These are phyloP conservation scores for Trichosporon faecale DNA, from an alignment of 1,284 basidiomycete genomes.

Conservation along the genomic window DNA sequence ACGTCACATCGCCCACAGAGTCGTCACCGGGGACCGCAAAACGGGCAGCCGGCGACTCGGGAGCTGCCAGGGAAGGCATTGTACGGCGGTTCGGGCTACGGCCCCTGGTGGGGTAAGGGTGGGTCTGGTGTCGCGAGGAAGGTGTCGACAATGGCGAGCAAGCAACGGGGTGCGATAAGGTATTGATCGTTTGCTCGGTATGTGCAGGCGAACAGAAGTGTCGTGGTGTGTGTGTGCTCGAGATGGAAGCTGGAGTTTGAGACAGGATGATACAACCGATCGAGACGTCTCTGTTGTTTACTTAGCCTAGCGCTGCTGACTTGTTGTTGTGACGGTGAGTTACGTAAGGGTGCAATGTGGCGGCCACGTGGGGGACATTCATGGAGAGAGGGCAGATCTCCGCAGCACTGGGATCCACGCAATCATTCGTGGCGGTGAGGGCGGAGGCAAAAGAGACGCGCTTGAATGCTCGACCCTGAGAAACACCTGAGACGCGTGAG, in stretches of 20 bases:
- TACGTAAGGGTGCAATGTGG: neutral
- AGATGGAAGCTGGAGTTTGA: neutral
- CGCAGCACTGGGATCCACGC: neutral
- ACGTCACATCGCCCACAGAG: neutral
- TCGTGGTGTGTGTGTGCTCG: neutral
- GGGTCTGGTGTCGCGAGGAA: neutral
- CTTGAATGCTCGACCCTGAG: neutral
- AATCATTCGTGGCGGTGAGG: neutral
- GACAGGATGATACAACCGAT: neutral
- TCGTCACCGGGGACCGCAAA: neutral
- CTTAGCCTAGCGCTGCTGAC: neutral
- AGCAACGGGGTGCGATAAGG: neutral
- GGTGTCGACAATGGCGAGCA: neutral
- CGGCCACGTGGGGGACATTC: neutral
- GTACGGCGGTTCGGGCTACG: neutral
- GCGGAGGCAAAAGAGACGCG: conserved; percentile 3
- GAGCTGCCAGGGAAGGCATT: neutral
- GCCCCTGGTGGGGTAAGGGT: conserved; percentile 1
- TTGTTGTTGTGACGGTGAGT: neutral
- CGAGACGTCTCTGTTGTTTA: neutral
- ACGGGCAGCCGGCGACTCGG: neutral
- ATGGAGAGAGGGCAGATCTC: no score
- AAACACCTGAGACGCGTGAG: conserved; percentile 2
- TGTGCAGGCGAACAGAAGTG: neutral
- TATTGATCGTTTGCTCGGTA: neutral